Evolutionary conservation across 108 stramenopile genomes (phyloP), one percentile per base, ranked within the genome.

Genomic region (Nitzschia inconspicua): DNA sequence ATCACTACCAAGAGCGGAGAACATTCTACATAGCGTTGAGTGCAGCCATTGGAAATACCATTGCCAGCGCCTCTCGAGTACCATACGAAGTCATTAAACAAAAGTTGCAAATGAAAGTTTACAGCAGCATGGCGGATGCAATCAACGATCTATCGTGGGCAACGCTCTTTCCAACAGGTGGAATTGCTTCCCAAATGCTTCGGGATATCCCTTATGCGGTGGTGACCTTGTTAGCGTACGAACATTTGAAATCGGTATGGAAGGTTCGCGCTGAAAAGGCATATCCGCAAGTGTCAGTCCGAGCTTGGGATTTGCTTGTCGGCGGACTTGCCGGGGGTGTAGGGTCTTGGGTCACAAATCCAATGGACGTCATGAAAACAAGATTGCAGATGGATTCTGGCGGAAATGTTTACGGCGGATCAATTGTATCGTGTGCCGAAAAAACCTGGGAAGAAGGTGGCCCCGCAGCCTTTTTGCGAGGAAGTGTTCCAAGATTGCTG

Each of bases 131-230:
- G 6, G 54, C 63, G 35, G 60, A 84, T 25, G 93, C 94, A 14
- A 39, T 95, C 14, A 51, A 54, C 25, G 85, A 77, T 19, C 34
- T 73, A 35, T 72, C 90, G 86, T 18, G 53, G 78, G 62, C 37
- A 56, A 44, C 86, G 69, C 5, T 95, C 49, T 97, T 97, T 66
- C 92, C 92, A 4, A 74, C 74, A 20, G 93, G 96, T 13, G 86
- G 92, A 6, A 72, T 97, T 36, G 75, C 82, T 4, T 80, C 82
- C 22, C 96, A 97, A 79, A 95, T 95, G 83, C 48, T 88, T 14
- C 76, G 96, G n/a, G 96, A 97, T 63, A 88, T 97, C 24, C 96
- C 96, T 14, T 97, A 97, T 71, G 96, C 96, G 16, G 84, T 97
- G 20, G 83, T 97, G 19, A 97, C 96, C 9, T 70, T 95, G 4